Evolutionary conservation across 225 moss, liverwort and hornwort genomes (phyloP).

Genomic region (Thuidium tamariscinum): DNA sequence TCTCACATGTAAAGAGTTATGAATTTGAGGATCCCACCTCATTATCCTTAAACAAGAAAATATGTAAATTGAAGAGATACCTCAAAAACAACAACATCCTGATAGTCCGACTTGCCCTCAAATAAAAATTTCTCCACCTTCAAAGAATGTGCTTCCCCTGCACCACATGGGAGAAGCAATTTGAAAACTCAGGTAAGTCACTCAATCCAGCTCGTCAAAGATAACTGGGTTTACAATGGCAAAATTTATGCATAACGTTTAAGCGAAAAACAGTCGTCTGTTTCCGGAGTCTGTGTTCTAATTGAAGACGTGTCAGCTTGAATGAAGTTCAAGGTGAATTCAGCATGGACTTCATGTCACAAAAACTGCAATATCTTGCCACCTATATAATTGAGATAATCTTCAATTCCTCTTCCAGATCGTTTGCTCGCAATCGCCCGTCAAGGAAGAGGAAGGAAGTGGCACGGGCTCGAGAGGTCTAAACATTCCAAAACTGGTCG

Average conservation of each 20-base stretch:
- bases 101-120: constrained; percentile 83
- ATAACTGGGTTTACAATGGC: background rate
- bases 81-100: constrained; percentile 98
- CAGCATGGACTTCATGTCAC: background rate
- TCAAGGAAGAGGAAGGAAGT: background rate
- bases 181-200: background rate
- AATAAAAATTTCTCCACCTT: constrained; percentile 85
- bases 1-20: background rate
- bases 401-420: background rate
- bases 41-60: background rate
- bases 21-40: background rate
- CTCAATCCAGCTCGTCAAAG: background rate
- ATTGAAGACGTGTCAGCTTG: background rate
- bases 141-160: constrained; percentile 94
- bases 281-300: background rate
- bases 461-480: background rate
- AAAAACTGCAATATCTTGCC: background rate
- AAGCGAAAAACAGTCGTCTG: background rate
- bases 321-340: background rate
- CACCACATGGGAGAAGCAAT: background rate
- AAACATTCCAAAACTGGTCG: background rate
- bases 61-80: constrained; percentile 6
- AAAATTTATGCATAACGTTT: background rate
- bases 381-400: background rate
- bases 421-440: background rate